Base-by-base conservation (phyloP, 1,284 basidiomycete species). In the Phylloporus sp. region DNA sequence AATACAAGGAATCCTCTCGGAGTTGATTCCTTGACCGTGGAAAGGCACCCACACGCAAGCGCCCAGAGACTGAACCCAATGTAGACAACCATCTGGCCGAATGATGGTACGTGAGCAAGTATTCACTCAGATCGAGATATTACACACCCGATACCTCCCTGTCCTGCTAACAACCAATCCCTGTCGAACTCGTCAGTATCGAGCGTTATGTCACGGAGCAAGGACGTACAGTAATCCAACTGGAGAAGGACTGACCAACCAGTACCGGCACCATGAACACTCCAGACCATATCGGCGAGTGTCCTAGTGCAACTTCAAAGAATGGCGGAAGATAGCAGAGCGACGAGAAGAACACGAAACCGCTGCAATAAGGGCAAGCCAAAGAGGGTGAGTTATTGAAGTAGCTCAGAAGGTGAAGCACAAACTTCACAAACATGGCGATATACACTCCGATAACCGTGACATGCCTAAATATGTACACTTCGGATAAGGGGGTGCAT, bases 1-100 rank as follows among this genome's bases (percentile, higher is more conserved):
- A 59, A 26, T 10, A 32, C 37, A 12, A 90, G 72, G 4, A 84
- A 74, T 0, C 81, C 86, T 53, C 84, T 80, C 2, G 79, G 69
- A 0, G 89, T 85, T 7, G 76, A 70, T 2, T 79, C 75, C 1
- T 77, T 82, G 49, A 91, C 79, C 0, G 85, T 88, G 1, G 89
- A 88, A 5, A 93, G 73, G 40, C 89, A 82, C 0, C 91, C 91
- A 52, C 87, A 84, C 1, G 85, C 88, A 28, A 92, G 77, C 0
- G 88, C 81, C 88, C 88, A 92, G 18, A 89, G 74, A 0, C 79
- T 78, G 71, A 91, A 94, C 0, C 91, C 91, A 20, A 80, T 67
- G 59, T 87, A 81, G 42, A 92, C 20, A 22, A 47, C 56, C 8
- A 46, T 40, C 59, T 61, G 7, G 17, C 24, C 40, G 15, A 28